phyloP scores from a whole-genome alignment of 2,329 filamentous ascomycete genomes.

The Phialophora chinensis region DNA sequence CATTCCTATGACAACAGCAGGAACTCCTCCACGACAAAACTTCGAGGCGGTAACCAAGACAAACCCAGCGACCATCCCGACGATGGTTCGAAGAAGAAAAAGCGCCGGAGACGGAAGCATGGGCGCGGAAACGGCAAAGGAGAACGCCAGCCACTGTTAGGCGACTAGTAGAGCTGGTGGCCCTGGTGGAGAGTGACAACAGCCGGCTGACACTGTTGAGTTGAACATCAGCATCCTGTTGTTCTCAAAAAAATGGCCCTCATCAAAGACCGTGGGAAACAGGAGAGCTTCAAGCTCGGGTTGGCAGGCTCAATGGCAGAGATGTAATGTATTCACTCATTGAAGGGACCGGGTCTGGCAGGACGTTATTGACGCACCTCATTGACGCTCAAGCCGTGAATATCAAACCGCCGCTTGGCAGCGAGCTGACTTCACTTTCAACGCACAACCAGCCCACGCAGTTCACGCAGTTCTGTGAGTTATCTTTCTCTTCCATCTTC shows the following conservation, averaged over 20 bases:
- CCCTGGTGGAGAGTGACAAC: neutral
- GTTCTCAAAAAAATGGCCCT: neutral
- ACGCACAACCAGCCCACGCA: neutral
- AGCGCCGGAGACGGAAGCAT: slow-evolving; percentile 29
- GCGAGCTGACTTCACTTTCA: neutral
- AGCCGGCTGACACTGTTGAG: neutral
- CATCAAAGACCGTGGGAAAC: neutral
- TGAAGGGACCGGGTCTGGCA: neutral
- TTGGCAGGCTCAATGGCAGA: neutral
- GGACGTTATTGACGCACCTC: neutral
- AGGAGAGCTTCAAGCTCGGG: neutral
- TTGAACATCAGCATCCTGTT: neutral
- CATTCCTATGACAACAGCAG: slow-evolving; percentile 9
- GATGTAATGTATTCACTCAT: neutral
- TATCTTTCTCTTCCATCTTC: neutral
- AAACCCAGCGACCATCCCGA: slow-evolving; percentile 12
- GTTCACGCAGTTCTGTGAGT: slow-evolving; percentile 1
- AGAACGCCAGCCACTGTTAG: slow-evolving; percentile 33
- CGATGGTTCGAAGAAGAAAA: slow-evolving; percentile 32
- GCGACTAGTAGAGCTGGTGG: slow-evolving; percentile 23
- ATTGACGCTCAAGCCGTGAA: neutral
- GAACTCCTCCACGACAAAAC: slow-evolving; percentile 9
- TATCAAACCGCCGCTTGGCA: neutral
- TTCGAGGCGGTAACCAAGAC: slow-evolving; percentile 14
- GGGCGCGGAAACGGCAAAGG: slow-evolving; percentile 26